These are phyloP conservation scores for Aspergillus sp. DNA, from an alignment of 2,329 filamentous ascomycete species.

Conservation along the genomic window DNA sequence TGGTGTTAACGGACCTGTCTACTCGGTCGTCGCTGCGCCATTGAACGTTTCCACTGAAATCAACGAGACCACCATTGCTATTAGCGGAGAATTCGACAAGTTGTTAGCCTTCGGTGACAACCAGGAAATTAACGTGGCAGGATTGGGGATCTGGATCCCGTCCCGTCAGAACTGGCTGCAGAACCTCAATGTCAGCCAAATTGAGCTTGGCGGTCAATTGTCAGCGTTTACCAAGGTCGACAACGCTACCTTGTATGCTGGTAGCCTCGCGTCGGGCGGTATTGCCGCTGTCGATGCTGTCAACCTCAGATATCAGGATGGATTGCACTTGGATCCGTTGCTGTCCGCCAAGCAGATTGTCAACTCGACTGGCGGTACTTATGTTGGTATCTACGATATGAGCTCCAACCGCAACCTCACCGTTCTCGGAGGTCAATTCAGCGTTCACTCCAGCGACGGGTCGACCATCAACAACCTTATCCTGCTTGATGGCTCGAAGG, in stretches of 20 bases:
- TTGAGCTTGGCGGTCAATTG: slow-evolving; percentile 65
- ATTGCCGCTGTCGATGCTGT: slow-evolving; percentile 66
- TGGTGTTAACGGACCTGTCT: slow-evolving; percentile 75
- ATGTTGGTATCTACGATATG: slow-evolving; percentile 71
- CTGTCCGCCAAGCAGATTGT: slow-evolving; percentile 44
- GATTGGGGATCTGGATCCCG: slow-evolving; percentile 88
- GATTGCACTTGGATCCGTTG: slow-evolving; percentile 34
- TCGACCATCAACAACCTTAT: slow-evolving; percentile 70
- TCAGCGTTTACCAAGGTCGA: slow-evolving; percentile 60
- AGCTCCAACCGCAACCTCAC: slow-evolving; percentile 69
- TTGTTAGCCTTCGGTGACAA: slow-evolving; percentile 62
- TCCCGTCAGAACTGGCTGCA: slow-evolving; percentile 81
- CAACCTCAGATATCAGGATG: slow-evolving; percentile 46
- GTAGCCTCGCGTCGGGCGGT: slow-evolving; percentile 72
- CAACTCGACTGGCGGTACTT: slow-evolving; percentile 37
- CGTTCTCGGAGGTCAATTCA: slow-evolving; percentile 81
- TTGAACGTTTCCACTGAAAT: slow-evolving; percentile 67
- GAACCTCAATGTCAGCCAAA: slow-evolving; percentile 60
- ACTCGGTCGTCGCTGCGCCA: slow-evolving; percentile 65
- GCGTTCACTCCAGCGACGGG: slow-evolving; percentile 60
- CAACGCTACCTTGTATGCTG: slow-evolving; percentile 63
- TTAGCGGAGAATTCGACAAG: slow-evolving; percentile 72
- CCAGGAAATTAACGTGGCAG: slow-evolving; percentile 55
- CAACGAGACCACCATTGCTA: slow-evolving; percentile 66
- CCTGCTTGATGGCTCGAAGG: slow-evolving; percentile 70